Conservation (phyloP, 345 rosid genomes). For the Populus deltoides region DNA sequence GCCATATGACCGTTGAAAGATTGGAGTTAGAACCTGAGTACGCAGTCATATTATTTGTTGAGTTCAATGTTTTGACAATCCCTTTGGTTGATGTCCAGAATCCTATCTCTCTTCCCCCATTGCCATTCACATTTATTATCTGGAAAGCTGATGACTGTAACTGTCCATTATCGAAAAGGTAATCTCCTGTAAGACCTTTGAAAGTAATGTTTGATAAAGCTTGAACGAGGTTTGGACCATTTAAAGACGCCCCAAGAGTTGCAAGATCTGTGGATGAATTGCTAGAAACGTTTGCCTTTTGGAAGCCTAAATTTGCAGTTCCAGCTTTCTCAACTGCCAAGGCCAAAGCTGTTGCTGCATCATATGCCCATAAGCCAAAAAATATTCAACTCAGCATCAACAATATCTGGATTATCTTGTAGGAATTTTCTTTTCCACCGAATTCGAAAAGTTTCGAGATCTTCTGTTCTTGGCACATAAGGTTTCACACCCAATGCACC, state of each 20-base stretch:
- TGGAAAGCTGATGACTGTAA: conserved; percentile 33
- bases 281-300: neutral
- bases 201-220: conserved; percentile 26
- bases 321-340: conserved; percentile 26
- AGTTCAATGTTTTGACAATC: neutral
- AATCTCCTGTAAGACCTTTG: conserved; percentile 43
- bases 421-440: conserved; percentile 28
- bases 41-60: neutral
- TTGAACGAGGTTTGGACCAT: conserved; percentile 24
- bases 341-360: conserved; percentile 35
- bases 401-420: conserved; percentile 12
- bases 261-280: conserved; percentile 8
- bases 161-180: conserved; percentile 31
- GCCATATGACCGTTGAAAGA: too few species aligned
- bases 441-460: conserved; percentile 12
- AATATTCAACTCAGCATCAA: conserved; percentile 6
- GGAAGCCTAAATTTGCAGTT: neutral
- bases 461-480: conserved; percentile 20
- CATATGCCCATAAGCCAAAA: conserved; percentile 38
- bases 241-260: conserved; percentile 16
- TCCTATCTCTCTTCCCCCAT: conserved; percentile 29
- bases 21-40: too few species aligned
- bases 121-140: conserved; percentile 41
- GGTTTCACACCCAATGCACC: conserved; percentile 46
- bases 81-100: conserved; percentile 33